Conservation (phyloP, 2,329 filamentous ascomycete species). For the Curvularia lunata region DNA sequence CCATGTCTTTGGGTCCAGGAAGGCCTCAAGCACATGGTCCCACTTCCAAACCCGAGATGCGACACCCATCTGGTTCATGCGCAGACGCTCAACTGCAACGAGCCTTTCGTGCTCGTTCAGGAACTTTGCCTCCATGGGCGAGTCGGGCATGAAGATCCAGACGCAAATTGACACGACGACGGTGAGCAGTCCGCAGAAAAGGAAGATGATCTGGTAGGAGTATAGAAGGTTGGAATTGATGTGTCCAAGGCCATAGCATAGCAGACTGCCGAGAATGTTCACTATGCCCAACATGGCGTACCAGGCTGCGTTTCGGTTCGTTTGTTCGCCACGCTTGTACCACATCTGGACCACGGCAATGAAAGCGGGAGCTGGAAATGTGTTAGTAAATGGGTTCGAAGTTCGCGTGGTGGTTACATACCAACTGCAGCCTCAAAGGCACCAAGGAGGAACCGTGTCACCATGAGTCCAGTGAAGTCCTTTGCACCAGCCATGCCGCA, state of each 20-base stretch:
- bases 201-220: constrained; percentile 46
- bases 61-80: constrained; percentile 53
- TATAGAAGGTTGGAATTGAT: constrained; percentile 57
- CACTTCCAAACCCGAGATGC: constrained; percentile 57
- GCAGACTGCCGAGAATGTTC: constrained; percentile 61
- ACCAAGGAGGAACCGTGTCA: constrained; percentile 69
- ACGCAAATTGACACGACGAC: constrained; percentile 60
- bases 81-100: constrained; percentile 62
- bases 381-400: constrained; percentile 2
- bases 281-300: constrained; percentile 67
- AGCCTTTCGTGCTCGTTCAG: constrained; percentile 63
- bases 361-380: constrained; percentile 39
- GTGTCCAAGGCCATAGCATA: constrained; percentile 65
- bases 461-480: constrained; percentile 66
- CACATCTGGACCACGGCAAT: constrained; percentile 56
- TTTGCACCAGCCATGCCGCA: constrained; percentile 67
- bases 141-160: constrained; percentile 66
- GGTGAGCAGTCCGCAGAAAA: constrained; percentile 54
- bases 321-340: constrained; percentile 67
- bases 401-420: constrained; percentile 16
- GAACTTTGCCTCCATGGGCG: constrained; percentile 65
- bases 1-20: constrained; percentile 66
- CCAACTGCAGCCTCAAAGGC: constrained; percentile 68
- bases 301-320: constrained; percentile 63
- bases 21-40: constrained; percentile 61